Evolutionary conservation across 805 yeast genomes (phyloP).

Genomic region (Myxozyma udenii): DNA sequence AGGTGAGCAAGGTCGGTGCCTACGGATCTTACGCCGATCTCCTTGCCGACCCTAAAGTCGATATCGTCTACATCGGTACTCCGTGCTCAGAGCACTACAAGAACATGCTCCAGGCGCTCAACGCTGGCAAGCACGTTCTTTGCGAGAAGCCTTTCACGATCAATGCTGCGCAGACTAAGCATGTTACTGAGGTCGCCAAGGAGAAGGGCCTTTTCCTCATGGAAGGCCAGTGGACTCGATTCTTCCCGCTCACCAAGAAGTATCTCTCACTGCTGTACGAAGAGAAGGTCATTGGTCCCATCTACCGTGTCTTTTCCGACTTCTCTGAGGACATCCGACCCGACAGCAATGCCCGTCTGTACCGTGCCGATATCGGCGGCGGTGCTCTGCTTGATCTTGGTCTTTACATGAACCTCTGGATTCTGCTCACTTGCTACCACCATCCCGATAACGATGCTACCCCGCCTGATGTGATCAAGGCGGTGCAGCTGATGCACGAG

Average conservation of each 20-base stretch:
- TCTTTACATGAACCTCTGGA: slow-evolving; percentile 50
- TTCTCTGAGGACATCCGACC: slow-evolving; percentile 37
- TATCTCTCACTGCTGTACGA: slow-evolving; percentile 42
- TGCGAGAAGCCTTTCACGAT: slow-evolving; percentile 56
- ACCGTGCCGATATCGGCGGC: slow-evolving; percentile 51
- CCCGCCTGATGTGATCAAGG: slow-evolving; percentile 8
- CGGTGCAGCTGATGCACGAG: slow-evolving; percentile 1
- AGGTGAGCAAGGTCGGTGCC: slow-evolving; percentile 5
- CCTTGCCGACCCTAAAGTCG: slow-evolving; percentile 42
- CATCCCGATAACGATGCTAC: slow-evolving; percentile 12
- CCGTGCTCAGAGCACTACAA: slow-evolving; percentile 53
- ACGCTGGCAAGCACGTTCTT: slow-evolving; percentile 48
- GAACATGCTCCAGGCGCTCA: slow-evolving; percentile 44
- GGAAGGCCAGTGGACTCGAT: slow-evolving; percentile 57
- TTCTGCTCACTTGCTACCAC: slow-evolving; percentile 24
- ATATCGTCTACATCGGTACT: slow-evolving; percentile 51
- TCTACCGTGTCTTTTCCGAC: slow-evolving; percentile 46
- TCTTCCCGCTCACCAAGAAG: slow-evolving; percentile 44
- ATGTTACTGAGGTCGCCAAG: slow-evolving; percentile 46
- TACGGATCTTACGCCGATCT: slow-evolving; percentile 43
- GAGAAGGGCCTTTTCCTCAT: slow-evolving; percentile 47
- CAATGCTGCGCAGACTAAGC: slow-evolving; percentile 46
- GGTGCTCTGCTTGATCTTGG: slow-evolving; percentile 59
- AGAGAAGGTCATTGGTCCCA: slow-evolving; percentile 46
- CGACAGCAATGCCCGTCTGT: slow-evolving; percentile 41